A percentile compares a stretch with the other conserved stretches of the same genome.
phyloP scores from a whole-genome alignment of 2,329 filamentous ascomycete species.

The Trichoderma hamatum region DNA sequence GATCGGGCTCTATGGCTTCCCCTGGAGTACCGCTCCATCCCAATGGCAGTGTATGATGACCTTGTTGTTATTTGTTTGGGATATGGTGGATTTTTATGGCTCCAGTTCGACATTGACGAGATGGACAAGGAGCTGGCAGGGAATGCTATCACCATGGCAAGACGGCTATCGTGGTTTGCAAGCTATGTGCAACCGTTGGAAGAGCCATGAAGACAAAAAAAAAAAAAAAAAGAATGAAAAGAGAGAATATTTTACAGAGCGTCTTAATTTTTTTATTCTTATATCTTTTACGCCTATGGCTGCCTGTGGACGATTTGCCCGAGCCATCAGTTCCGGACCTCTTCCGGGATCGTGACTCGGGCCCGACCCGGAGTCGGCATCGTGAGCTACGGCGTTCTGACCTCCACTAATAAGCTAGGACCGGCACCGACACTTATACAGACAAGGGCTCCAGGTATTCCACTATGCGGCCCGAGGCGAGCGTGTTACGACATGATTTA shows the following conservation, averaged over 20 bases:
- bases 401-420: background rate
- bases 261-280: too few relatives aligned
- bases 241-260: too few relatives aligned
- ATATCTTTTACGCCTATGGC: background rate
- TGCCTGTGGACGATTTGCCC: background rate
- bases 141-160: background rate
- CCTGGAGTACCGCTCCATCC: background rate
- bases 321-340: background rate
- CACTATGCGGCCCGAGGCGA: background rate
- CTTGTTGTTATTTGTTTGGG: background rate
- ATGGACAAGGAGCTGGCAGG: background rate
- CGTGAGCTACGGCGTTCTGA: background rate
- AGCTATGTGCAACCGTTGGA: background rate
- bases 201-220: background rate
- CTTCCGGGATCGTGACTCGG: background rate
- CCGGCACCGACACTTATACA: background rate
- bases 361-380: constrained; percentile 5
- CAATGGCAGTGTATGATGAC: background rate
- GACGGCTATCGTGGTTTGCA: background rate
- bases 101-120: background rate
- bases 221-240: too few relatives aligned
- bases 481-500: background rate
- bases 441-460: background rate
- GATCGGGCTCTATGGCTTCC: background rate
- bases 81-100: background rate